These are phyloP conservation scores for Trichophyton verrucosum DNA, from an alignment of 2,329 filamentous ascomycete species.

Conservation along the genomic window DNA sequence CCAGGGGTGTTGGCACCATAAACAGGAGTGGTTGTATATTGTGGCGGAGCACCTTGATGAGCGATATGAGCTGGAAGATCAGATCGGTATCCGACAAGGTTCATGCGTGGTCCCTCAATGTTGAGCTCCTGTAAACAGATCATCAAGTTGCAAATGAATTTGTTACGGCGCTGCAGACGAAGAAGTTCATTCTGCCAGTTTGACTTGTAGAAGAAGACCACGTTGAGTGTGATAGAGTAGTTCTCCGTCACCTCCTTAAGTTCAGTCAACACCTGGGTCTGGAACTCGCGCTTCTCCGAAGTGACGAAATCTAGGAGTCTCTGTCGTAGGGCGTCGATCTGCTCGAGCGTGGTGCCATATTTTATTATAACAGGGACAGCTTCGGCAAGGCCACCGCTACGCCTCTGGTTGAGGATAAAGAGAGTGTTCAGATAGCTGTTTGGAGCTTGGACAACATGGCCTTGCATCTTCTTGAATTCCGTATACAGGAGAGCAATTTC, in stretches of 20 bases:
- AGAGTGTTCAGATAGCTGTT: slow-evolving; percentile 87
- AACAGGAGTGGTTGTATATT: slow-evolving; percentile 29
- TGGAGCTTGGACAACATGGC: slow-evolving; percentile 87
- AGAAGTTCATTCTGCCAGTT: slow-evolving; percentile 93
- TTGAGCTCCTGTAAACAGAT: slow-evolving; percentile 68
- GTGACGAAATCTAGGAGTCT: slow-evolving; percentile 73
- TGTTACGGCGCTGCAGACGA: slow-evolving; percentile 80
- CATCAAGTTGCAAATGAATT: slow-evolving; percentile 88
- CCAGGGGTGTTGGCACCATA: slow-evolving; percentile 25
- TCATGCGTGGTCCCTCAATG: slow-evolving; percentile 70
- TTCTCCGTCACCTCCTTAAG: slow-evolving; percentile 68
- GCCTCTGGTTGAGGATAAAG: slow-evolving; percentile 89
- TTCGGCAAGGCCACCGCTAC: slow-evolving; percentile 78
- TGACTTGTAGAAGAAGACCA: slow-evolving; percentile 95
- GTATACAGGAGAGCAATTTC: slow-evolving; percentile 88
- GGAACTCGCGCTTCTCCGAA: slow-evolving; percentile 79
- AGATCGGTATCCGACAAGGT: slow-evolving; percentile 54
- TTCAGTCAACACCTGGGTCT: slow-evolving; percentile 75
- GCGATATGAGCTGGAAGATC: slow-evolving; percentile 55
- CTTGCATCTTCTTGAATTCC: slow-evolving; percentile 98
- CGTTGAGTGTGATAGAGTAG: slow-evolving; percentile 74
- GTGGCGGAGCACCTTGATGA: slow-evolving; percentile 36
- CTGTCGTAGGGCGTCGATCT: slow-evolving; percentile 70
- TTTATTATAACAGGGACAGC: slow-evolving; percentile 72
- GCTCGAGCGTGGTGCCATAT: slow-evolving; percentile 70